Evolutionary conservation across 2,329 filamentous ascomycete species (phyloP).

Genomic region (Leptographium flavum): DNA sequence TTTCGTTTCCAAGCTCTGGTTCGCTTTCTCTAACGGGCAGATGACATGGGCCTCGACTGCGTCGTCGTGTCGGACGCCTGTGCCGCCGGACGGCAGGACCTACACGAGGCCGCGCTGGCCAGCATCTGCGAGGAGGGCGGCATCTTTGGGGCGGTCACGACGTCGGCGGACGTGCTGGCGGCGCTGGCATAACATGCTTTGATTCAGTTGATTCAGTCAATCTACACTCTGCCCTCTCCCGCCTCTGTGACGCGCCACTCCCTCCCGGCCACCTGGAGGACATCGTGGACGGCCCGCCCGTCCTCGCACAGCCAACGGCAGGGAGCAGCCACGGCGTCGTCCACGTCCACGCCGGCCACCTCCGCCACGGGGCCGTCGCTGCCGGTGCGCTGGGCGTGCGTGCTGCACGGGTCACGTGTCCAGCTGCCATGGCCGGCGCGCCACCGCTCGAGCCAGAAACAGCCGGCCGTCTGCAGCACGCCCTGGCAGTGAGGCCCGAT

Average conservation of each 20-base stretch:
- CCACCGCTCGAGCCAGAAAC: conserved; percentile 3
- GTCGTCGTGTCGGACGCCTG: conserved; percentile 5
- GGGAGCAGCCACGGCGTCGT: neutral
- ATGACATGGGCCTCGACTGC: conserved; percentile 8
- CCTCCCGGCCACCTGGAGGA: neutral
- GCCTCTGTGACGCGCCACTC: neutral
- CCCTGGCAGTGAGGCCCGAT: conserved; percentile 3
- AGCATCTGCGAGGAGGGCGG: conserved; percentile 7
- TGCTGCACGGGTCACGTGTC: neutral
- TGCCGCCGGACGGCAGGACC: conserved; percentile 1
- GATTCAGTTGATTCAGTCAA: neutral
- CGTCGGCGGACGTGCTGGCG: neutral
- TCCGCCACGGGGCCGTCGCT: neutral
- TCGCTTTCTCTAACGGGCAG: neutral
- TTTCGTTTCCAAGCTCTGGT: neutral
- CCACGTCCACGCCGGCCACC: neutral
- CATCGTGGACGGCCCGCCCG: neutral
- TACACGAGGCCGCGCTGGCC: conserved; percentile 5
- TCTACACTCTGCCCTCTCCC: neutral
- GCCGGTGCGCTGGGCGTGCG: neutral
- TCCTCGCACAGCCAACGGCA: neutral
- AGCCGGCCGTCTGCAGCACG: neutral
- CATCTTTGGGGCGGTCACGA: conserved; percentile 8
- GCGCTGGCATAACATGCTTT: too few species aligned
- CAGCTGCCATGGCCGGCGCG: neutral